phyloP scores from a whole-genome alignment of 768 basidiomycete species.

The Termitomyces sp. region DNA sequence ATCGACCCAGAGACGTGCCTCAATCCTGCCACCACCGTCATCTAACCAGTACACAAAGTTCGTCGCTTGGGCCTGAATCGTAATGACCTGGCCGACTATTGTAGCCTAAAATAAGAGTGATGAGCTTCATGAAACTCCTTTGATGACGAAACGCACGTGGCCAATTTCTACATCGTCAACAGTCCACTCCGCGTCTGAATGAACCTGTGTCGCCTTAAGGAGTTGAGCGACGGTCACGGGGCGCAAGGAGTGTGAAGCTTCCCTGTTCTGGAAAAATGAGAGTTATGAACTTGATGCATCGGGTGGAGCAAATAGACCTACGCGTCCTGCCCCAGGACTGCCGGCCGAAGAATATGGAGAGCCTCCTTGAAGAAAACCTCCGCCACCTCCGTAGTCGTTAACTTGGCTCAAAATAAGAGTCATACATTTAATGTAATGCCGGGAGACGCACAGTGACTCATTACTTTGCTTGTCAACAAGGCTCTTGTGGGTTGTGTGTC shows the following conservation, averaged over 20 bases:
- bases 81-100: conserved; percentile 68
- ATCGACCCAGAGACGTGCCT: conserved; percentile 83
- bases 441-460: conserved; percentile 41
- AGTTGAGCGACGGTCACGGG: conserved; percentile 81
- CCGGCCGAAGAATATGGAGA: conserved; percentile 55
- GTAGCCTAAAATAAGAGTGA: conserved; percentile 45
- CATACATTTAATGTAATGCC: conserved; percentile 4
- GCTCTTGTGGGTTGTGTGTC: neutral
- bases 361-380: conserved; percentile 54
- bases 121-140: neutral
- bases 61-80: conserved; percentile 67
- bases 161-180: conserved; percentile 79
- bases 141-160: conserved; percentile 44
- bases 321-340: conserved; percentile 56
- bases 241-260: conserved; percentile 39
- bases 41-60: conserved; percentile 78
- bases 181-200: conserved; percentile 85
- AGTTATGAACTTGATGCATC: neutral
- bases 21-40: conserved; percentile 79
- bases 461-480: conserved; percentile 13
- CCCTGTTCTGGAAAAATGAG: conserved; percentile 24
- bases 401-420: conserved; percentile 17
- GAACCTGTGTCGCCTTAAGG: conserved; percentile 69
- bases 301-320: conserved; percentile 13
- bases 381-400: conserved; percentile 42